Evolutionary conservation across 352 stramenopile genomes (phyloP), one percentile per base, ranked within the genome.

Genomic region (Pythium aphanidermatum): DNA sequence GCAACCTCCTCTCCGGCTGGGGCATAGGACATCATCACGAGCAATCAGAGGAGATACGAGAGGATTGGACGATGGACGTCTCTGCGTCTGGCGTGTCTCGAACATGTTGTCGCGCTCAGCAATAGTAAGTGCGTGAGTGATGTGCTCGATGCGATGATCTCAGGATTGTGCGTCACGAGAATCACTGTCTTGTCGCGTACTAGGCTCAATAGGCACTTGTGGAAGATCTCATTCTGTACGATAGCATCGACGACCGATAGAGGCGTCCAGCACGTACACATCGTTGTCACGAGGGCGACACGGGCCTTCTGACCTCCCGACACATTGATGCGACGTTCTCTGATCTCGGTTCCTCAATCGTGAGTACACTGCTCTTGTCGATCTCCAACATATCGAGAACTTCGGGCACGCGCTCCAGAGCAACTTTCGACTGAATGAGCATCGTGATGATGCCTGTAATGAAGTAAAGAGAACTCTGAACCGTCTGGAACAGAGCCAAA

Each of bases 381-480:
- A 64, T 36, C 46, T 76, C 66, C 2, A 68, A 59, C 29, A 95
- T 68, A 16, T 70, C 51, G 0, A 95, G 46, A 4, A 82, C 75
- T 2, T 29, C 45, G 3, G 35, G 16, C 3, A 51, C 36, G n/a
- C 58, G 41, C 52, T 68, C 59, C 2, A 96, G 30, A 0, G 75
- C 71, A 33, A 96, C 92, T 26, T 74, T 74, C 11, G 69, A 78
- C 68, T 96, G 86, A 12, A 96, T 82, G 29, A 88, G 78, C 46
- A 87, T 79, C 1, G 84, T 53, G 13, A 74, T 29, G 26, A 74
- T 57, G 9, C 61, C 52, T 0, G 65, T 71, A 14, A 77, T 81
- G 81, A 49, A 28, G 4, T 51, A 52, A 24, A 71, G 69, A 41
- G 59, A 86, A 1, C 45, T 43, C 38, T 78, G 65, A 16, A 98